A percentile compares a stretch with the other conserved stretches of the same genome.
Evolutionary conservation across 2,329 filamentous ascomycete genomes (phyloP).

Genomic region (Aspergillus brasiliensis): DNA sequence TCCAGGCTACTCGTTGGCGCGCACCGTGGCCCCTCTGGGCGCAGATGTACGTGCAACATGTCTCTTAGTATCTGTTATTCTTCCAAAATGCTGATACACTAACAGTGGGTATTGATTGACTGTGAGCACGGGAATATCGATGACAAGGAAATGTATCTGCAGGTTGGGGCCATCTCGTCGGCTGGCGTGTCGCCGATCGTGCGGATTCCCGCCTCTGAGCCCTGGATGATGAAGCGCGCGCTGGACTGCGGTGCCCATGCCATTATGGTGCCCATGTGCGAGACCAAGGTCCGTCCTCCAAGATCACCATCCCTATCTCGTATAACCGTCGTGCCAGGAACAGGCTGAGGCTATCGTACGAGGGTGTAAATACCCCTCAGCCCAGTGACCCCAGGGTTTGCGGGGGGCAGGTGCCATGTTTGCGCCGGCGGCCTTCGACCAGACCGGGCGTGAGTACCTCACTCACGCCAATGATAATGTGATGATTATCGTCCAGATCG

Average conservation of each 20-base stretch:
- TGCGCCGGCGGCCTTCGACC: not conserved
- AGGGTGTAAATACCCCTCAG: not conserved
- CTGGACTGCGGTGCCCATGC: slow-evolving; percentile 1
- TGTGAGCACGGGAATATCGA: slow-evolving; percentile 7
- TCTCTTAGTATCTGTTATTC: too few relatives aligned
- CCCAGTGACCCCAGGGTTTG: not conserved
- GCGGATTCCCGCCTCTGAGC: not conserved
- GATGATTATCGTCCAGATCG: slow-evolving; percentile 32
- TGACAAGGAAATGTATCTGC: not conserved
- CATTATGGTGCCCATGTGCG: not conserved
- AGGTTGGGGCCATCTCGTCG: not conserved
- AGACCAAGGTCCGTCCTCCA: not conserved
- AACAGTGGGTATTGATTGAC: not conserved
- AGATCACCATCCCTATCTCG: too few relatives aligned
- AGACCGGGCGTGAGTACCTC: slow-evolving; percentile 46
- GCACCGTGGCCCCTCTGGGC: not conserved
- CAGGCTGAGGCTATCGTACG: not conserved
- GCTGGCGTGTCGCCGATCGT: not conserved
- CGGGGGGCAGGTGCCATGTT: not conserved
- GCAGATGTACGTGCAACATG: not conserved
- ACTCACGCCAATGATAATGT: slow-evolving; percentile 51
- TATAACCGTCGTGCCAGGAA: not conserved
- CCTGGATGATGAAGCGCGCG: not conserved
- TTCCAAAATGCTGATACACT: not conserved
- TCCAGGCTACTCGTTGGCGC: slow-evolving; percentile 2